Conservation (phyloP, 1,139 yeast genomes). For the Debaryomycetaceae sp. region DNA sequence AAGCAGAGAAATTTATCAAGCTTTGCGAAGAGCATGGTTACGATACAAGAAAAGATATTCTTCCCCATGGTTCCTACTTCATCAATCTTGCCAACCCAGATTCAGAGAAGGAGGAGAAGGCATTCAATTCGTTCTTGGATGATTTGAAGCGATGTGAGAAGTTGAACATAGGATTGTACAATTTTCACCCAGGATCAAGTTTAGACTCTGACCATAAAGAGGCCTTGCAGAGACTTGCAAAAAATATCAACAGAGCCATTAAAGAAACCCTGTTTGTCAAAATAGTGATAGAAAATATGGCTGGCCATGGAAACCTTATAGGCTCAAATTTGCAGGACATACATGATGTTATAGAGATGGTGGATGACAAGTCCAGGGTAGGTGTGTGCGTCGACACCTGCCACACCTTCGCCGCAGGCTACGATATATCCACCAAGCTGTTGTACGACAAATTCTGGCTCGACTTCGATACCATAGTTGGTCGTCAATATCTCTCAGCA, state of each 20-base stretch:
- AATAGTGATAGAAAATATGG: constrained; percentile 94
- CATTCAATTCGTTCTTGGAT: constrained; percentile 78
- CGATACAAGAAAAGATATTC: constrained; percentile 69
- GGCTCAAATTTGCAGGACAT: constrained; percentile 82
- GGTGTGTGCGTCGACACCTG: constrained; percentile 97
- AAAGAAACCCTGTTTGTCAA: constrained; percentile 72
- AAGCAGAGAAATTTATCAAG: constrained; percentile 59
- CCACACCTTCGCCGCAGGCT: constrained; percentile 95
- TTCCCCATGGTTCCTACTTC: constrained; percentile 94
- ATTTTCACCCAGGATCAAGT: constrained; percentile 94
- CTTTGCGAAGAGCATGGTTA: constrained; percentile 62
- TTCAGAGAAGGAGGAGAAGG: constrained; percentile 68
- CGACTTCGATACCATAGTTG: constrained; percentile 68
- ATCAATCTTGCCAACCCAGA: constrained; percentile 93
- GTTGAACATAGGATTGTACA: constrained; percentile 79
- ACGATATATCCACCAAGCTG: constrained; percentile 63
- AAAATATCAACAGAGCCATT: constrained; percentile 75
- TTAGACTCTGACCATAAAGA: constrained; percentile 65
- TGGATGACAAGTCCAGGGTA: constrained; percentile 74
- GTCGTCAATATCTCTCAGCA: constrained; percentile 71
- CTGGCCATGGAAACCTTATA: constrained; percentile 90
- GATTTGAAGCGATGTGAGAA: constrained; percentile 85
- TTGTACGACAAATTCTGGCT: constrained; percentile 66
- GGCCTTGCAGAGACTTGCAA: constrained; percentile 68
- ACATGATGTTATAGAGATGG: constrained; percentile 65